Evolutionary conservation across 2,329 filamentous ascomycete genomes (phyloP).

Genomic region (Alternaria sp.): DNA sequence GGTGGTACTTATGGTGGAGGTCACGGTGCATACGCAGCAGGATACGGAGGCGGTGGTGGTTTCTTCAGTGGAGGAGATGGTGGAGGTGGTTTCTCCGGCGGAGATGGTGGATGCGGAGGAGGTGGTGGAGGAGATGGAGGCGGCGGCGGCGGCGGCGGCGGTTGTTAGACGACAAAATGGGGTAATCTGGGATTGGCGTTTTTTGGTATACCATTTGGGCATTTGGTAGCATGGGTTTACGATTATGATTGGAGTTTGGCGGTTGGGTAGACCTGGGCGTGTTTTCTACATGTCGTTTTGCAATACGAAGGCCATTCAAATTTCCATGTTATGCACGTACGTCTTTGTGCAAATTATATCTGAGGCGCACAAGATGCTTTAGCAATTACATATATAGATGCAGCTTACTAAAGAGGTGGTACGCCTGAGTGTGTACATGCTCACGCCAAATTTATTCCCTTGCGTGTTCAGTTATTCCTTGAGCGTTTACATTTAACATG

Average conservation of each 20-base stretch:
- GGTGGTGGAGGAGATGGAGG: conserved; percentile 17
- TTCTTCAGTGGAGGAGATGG: conserved; percentile 7
- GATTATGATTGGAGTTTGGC: background rate
- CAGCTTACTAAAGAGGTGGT: no score
- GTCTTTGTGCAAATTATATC: no score
- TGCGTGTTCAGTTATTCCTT: no score
- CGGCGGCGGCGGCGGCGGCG: conserved; percentile 10
- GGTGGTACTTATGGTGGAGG: background rate
- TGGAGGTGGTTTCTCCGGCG: conserved; percentile 7
- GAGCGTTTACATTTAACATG: no score
- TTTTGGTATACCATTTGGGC: background rate
- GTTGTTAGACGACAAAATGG: background rate
- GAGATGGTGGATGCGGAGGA: conserved; percentile 18
- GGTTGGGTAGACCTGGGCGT: background rate
- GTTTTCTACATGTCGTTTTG: background rate
- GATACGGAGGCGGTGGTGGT: conserved; percentile 11
- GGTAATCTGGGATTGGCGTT: background rate
- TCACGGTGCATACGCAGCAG: background rate
- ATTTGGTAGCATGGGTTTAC: background rate
- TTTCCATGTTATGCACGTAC: background rate
- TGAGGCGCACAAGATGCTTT: no score
- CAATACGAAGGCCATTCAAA: background rate
- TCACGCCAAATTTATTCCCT: no score
- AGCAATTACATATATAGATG: no score
- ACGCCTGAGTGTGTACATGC: no score